phyloP scores from a whole-genome alignment of 495 filamentous ascomycete genomes.

The Cenococcum geophilum region DNA sequence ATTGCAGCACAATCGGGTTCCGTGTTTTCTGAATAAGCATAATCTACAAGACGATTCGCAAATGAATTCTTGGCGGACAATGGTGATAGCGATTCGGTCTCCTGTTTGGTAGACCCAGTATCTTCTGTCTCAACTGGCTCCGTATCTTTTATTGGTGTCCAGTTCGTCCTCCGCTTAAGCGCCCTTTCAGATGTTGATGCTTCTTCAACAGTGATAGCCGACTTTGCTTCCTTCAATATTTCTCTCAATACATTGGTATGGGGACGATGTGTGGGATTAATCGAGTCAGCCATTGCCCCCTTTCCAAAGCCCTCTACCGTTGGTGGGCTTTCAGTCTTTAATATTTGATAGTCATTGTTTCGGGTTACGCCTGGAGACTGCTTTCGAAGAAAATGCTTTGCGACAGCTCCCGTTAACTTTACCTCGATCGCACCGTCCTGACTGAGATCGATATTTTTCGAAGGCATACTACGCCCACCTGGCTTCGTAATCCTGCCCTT shows the following conservation, averaged over 20 bases:
- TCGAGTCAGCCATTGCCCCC: background rate
- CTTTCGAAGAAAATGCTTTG: conserved; percentile 1
- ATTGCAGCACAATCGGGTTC: background rate
- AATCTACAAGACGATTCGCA: background rate
- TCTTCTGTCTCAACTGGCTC: conserved; percentile 9
- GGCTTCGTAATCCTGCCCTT: conserved; percentile 29
- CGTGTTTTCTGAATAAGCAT: background rate
- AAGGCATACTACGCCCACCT: background rate
- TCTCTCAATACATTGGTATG: background rate
- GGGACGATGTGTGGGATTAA: background rate
- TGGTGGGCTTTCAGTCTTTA: no score
- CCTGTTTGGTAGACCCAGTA: background rate
- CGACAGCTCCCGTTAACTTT: conserved; percentile 11
- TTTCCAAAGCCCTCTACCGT: background rate
- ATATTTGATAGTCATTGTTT: no score
- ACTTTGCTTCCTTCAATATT: conserved; percentile 2
- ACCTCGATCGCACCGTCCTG: background rate
- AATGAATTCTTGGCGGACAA: background rate
- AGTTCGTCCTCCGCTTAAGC: conserved; percentile 46
- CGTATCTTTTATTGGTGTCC: conserved; percentile 49
- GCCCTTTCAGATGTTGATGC: conserved; percentile 42
- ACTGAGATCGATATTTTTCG: background rate
- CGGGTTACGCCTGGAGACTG: no score
- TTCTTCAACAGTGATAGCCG: conserved; percentile 1
- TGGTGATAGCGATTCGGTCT: background rate